Percentiles rank a stretch among this genome's conserved stretches.
These are phyloP conservation scores for Trebouxia sp. DNA, from an alignment of 139 green algal genomes.

Conservation along the genomic window DNA sequence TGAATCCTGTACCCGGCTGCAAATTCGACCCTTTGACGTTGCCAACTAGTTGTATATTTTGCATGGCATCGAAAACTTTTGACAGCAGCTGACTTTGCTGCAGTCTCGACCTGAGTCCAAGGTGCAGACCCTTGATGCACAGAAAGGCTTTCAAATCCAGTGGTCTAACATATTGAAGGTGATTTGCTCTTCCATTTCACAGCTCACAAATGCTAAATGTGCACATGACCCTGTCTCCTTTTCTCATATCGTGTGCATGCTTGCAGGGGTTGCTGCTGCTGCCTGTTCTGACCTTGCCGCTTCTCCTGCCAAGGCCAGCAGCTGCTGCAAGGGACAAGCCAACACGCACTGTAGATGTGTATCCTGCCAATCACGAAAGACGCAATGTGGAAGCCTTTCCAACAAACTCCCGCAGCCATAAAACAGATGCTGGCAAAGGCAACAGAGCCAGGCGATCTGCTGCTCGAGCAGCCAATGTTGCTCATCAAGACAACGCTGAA, in stretches of 20 bases:
- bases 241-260: too few relatives aligned
- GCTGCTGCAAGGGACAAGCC: background rate
- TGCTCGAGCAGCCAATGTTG: too few relatives aligned
- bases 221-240: too few relatives aligned
- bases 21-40: too few relatives aligned
- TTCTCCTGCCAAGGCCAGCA: background rate
- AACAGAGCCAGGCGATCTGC: too few relatives aligned
- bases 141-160: background rate
- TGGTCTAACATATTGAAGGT: background rate
- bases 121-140: background rate
- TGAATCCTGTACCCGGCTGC: background rate
- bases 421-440: background rate
- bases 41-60: too few relatives aligned
- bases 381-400: background rate
- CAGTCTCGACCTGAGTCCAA: background rate
- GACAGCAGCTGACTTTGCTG: background rate
- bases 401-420: background rate
- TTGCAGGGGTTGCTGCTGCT: background rate
- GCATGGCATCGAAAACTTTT: too few relatives aligned
- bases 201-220: too few relatives aligned
- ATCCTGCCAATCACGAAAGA: slow-evolving; percentile 4
- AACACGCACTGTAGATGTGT: background rate
- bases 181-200: background rate
- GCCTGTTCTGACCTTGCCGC: background rate
- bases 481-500: too few relatives aligned